These are phyloP conservation scores for Penicillium simplicissimum DNA, from an alignment of 495 filamentous ascomycete genomes.

Conservation along the genomic window DNA sequence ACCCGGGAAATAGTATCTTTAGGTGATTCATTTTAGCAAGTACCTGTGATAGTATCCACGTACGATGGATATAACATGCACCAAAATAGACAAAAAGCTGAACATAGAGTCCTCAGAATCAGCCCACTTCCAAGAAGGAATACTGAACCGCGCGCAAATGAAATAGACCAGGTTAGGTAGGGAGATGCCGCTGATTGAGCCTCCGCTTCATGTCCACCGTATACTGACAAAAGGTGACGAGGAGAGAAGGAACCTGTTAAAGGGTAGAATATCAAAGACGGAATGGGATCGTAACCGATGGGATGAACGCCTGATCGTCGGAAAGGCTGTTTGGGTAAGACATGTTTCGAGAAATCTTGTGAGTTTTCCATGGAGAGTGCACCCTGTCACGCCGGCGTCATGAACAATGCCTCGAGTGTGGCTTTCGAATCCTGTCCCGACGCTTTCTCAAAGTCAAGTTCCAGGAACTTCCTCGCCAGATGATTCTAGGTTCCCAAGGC, in stretches of 20 bases:
- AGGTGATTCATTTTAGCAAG: too few species aligned
- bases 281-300: constrained; percentile 8
- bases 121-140: neutral
- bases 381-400: constrained; percentile 3
- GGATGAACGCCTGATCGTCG: neutral
- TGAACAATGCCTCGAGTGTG: constrained; percentile 29
- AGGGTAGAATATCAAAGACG: constrained; percentile 13
- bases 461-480: constrained; percentile 39
- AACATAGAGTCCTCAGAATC: neutral
- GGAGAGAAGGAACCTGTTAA: constrained; percentile 8
- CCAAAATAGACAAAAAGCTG: too few species aligned
- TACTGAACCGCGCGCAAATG: neutral
- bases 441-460: constrained; percentile 26
- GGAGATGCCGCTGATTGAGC: neutral
- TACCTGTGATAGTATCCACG: too few species aligned
- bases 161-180: constrained; percentile 12
- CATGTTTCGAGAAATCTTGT: neutral
- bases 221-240: neutral
- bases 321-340: constrained; percentile 1
- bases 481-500: constrained; percentile 25
- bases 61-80: too few species aligned
- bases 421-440: constrained; percentile 10
- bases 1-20: too few species aligned
- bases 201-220: neutral
- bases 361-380: neutral